Evolutionary conservation across 2,329 filamentous ascomycete genomes (phyloP).

Genomic region (Fusarium pilosicola): DNA sequence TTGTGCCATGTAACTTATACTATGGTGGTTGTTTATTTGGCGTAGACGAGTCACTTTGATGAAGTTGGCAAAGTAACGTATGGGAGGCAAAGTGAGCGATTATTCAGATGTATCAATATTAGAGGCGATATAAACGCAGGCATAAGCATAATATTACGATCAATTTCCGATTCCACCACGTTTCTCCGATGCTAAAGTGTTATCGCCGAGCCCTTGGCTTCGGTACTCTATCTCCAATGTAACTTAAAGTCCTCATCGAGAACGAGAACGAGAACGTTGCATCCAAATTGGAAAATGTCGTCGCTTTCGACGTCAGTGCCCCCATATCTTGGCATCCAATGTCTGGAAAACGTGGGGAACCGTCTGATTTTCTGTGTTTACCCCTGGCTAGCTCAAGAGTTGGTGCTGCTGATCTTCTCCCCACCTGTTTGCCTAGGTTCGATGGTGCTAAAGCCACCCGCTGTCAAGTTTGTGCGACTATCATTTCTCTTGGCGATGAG

Average conservation of each 20-base stretch:
- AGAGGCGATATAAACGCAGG: not conserved
- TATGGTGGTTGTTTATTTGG: not conserved
- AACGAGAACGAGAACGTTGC: not conserved
- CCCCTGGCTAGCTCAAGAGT: not conserved
- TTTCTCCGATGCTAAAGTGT: not conserved
- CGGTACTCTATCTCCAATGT: not conserved
- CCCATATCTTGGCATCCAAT: conserved; percentile 17
- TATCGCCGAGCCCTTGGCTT: not conserved
- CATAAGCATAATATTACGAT: not conserved
- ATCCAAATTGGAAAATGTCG: not conserved
- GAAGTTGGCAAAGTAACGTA: not conserved
- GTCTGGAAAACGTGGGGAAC: conserved; percentile 27
- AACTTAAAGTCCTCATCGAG: not conserved
- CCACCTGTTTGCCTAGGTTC: conserved; percentile 5
- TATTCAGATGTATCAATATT: not conserved
- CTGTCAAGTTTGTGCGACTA: not conserved
- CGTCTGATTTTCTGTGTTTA: conserved; percentile 1
- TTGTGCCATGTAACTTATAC: not conserved
- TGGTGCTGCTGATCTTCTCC: conserved; percentile 2
- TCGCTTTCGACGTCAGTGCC: conserved; percentile 2
- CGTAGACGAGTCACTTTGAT: not conserved
- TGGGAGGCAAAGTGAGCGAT: conserved; percentile 6
- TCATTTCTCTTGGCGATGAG: not conserved
- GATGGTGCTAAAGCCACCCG: conserved; percentile 2
- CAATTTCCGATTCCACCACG: not conserved